phyloP scores from a whole-genome alignment of 2,329 filamentous ascomycete genomes.

The Xylaria sp. region DNA sequence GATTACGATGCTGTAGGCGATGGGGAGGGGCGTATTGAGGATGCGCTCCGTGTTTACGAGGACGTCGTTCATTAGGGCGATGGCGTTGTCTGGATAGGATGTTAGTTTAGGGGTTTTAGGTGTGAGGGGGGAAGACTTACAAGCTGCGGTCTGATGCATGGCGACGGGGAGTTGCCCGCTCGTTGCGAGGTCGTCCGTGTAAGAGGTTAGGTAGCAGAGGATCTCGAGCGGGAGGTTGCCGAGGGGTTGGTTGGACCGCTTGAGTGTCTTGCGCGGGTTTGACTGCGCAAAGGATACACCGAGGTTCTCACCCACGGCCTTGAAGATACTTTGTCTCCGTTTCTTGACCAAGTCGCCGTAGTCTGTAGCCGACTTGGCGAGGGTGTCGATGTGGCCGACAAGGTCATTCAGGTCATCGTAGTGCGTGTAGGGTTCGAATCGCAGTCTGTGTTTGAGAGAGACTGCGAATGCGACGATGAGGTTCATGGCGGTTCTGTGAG shows the following conservation, averaged over 20 bases:
- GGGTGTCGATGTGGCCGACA: slow-evolving; percentile 68
- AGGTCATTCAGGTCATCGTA: slow-evolving; percentile 69
- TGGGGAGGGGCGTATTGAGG: slow-evolving; percentile 73
- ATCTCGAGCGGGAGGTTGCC: slow-evolving; percentile 84
- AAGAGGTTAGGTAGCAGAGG: slow-evolving; percentile 63
- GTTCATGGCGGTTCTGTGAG: slow-evolving; percentile 59
- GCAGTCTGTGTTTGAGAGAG: slow-evolving; percentile 73
- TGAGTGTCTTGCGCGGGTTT: slow-evolving; percentile 73
- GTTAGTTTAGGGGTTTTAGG: slow-evolving; percentile 1
- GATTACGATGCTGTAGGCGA: slow-evolving; percentile 80
- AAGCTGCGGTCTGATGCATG: slow-evolving; percentile 55
- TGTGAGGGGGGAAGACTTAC: slow-evolving; percentile 20
- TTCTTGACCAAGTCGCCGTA: slow-evolving; percentile 38
- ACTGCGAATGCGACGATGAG: slow-evolving; percentile 72
- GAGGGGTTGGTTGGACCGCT: slow-evolving; percentile 64
- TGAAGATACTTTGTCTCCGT: slow-evolving; percentile 49
- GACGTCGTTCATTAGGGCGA: slow-evolving; percentile 65
- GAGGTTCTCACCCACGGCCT: slow-evolving; percentile 64
- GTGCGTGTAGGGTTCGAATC: slow-evolving; percentile 74
- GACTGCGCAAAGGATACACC: slow-evolving; percentile 71
- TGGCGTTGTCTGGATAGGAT: slow-evolving; percentile 43
- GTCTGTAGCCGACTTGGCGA: slow-evolving; percentile 53
- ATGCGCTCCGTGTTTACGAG: slow-evolving; percentile 70
- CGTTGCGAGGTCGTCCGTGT: slow-evolving; percentile 56
- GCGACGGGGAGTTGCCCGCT: slow-evolving; percentile 51